Evolutionary conservation across 139 green algal genomes (phyloP).

Genomic region (Microglena sp.): DNA sequence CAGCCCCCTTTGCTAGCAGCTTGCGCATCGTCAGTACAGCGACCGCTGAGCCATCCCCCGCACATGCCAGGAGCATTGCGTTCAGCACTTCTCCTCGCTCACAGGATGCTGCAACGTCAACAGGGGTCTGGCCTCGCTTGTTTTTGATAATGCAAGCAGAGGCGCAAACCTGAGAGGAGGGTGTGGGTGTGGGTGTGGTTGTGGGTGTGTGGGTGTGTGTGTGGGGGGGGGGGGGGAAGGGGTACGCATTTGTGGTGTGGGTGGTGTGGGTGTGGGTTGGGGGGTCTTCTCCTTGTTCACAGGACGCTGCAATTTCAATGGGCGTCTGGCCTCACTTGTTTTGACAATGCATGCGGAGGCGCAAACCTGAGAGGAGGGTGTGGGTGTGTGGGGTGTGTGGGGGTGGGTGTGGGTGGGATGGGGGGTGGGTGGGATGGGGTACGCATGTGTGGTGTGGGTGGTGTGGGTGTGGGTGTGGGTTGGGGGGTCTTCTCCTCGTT

Average conservation of each 20-base stretch:
- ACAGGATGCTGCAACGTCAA: constrained; percentile 44
- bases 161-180: constrained; percentile 18
- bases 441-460: no score
- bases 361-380: constrained; percentile 9
- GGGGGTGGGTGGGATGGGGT: no score
- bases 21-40: constrained; percentile 32
- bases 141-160: constrained; percentile 38
- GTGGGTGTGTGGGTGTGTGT: neutral
- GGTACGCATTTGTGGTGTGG: no score
- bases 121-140: constrained; percentile 30
- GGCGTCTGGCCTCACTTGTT: constrained; percentile 41
- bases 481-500: constrained; percentile 32
- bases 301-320: constrained; percentile 43
- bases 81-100: constrained; percentile 58
- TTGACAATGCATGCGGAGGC: constrained; percentile 32
- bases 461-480: no score
- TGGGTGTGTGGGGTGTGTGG: neutral
- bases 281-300: constrained; percentile 39
- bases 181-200: neutral
- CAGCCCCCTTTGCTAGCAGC: constrained; percentile 50
- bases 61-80: constrained; percentile 66
- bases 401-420: neutral
- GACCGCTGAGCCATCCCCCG: constrained; percentile 20
- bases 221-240: no score
- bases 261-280: no score